Base-by-base conservation (phyloP, 768 basidiomycete genomes). In the Boletus barrowsii region DNA sequence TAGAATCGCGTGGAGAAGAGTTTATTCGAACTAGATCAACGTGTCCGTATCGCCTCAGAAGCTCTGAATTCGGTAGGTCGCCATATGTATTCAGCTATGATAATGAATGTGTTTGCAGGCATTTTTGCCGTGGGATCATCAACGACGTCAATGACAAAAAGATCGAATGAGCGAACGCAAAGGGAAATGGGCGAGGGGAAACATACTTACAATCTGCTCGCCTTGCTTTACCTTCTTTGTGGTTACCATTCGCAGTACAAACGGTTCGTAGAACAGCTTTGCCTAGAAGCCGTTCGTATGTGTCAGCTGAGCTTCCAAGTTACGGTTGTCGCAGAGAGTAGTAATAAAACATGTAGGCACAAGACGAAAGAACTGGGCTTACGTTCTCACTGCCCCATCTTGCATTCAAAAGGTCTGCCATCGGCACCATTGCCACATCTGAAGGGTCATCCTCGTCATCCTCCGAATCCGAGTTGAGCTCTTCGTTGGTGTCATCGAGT, bases 341-440 rank as follows among this genome's bases (percentile, higher is more conserved):
- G 7, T 3, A 43, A 41, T 22, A 4, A 4, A 3, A 10, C 4
- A 41, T 10, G 29, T 1, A 9, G 29, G 8, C 8, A 18, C 9
- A 46, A 22, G n/a, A 26, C 1, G 2, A 30, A 13, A 36, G 18
- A 24, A 45, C 4, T 32, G n/a, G 36, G 11, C 85, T 57, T 63
- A 93, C 94, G 58, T 98, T 98, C 68, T 93, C 88, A 37, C 81
- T 81, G 9, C 83, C 86, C 68, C 83, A 90, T 49, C 86, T 81
- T 11, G 96, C 97, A 64, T 99, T 99, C 46, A 99, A 75, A 75
- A 98, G 84, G 71, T 99, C 97, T 4, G 97, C 97, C 75, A 98
- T 84, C 0, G 96, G 95, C 5, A 98, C 89, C 93, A 98, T 94
- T 3, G 89, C 84, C 10, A 90, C 83, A 57, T 88, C 83, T 10